These are phyloP conservation scores for Dentipellis sp. DNA, from an alignment of 768 basidiomycete species.

Conservation along the genomic window DNA sequence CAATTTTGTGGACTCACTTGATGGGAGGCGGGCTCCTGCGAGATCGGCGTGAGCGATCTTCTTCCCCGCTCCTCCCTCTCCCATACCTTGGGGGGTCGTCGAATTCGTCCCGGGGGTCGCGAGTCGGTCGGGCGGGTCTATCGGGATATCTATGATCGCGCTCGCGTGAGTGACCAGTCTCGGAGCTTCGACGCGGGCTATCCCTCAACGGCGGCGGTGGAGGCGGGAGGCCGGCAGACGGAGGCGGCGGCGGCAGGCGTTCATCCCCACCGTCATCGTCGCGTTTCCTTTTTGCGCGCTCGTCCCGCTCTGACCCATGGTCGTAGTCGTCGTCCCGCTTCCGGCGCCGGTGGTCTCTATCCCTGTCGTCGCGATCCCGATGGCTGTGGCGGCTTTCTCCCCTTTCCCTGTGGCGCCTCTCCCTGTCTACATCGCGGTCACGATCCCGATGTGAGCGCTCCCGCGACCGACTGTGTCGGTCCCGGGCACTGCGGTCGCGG, in stretches of 20 bases:
- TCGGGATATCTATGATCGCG: slow-evolving; percentile 38
- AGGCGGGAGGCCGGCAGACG: slow-evolving; percentile 33
- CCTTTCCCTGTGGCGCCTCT: slow-evolving; percentile 38
- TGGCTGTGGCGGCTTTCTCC: slow-evolving; percentile 44
- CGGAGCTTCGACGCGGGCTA: slow-evolving; percentile 38
- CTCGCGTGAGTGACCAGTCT: slow-evolving; percentile 44
- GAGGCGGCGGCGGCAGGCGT: slow-evolving; percentile 34
- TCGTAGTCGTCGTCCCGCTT: slow-evolving; percentile 60
- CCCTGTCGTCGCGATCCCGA: slow-evolving; percentile 36
- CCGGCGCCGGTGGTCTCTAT: slow-evolving; percentile 51
- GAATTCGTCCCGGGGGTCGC: slow-evolving; percentile 52
- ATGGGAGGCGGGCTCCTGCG: slow-evolving; percentile 27
- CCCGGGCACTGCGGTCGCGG: slow-evolving; percentile 30
- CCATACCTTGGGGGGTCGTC: slow-evolving; percentile 43
- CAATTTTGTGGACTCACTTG: slow-evolving; percentile 27
- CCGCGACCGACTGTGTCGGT: slow-evolving; percentile 24
- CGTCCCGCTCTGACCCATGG: slow-evolving; percentile 38
- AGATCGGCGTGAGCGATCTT: slow-evolving; percentile 23
- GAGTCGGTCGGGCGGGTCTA: slow-evolving; percentile 28
- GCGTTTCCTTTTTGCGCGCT: slow-evolving; percentile 58
- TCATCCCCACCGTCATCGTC: slow-evolving; percentile 43
- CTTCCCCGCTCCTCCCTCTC: slow-evolving; percentile 32
- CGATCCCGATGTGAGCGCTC: slow-evolving; percentile 34
- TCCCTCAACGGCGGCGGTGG: slow-evolving; percentile 35
- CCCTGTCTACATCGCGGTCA: slow-evolving; percentile 39